Conservation (phyloP, 192 early-diverging fungal genomes). For the Gryganskiella cystojenkinii region DNA sequence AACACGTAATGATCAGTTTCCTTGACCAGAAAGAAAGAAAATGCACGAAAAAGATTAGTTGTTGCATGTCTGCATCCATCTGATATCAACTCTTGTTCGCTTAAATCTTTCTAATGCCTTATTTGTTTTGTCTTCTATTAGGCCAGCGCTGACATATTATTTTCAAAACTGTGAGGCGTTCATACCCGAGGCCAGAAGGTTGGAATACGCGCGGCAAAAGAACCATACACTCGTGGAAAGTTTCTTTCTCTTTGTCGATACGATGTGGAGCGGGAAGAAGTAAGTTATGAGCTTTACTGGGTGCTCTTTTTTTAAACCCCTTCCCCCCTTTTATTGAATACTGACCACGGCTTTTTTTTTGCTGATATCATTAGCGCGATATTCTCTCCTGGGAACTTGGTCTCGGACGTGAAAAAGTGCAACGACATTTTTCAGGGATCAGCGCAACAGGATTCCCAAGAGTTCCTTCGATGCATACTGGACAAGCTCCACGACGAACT, state of each 20-base stretch:
- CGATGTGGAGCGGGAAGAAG: constrained; percentile 57
- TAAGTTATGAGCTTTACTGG: neutral
- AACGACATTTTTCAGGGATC: constrained; percentile 51
- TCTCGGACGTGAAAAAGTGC: constrained; percentile 50
- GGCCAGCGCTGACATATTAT: constrained; percentile 46
- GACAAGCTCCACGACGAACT: constrained; percentile 55
- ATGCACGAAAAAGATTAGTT: neutral
- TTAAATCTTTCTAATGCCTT: neutral
- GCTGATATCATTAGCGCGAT: too few relatives aligned
- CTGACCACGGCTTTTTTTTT: too few relatives aligned
- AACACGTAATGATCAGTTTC: constrained; percentile 46
- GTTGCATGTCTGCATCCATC: neutral
- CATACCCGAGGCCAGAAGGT: constrained; percentile 38
- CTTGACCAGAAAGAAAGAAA: neutral
- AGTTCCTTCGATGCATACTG: constrained; percentile 55
- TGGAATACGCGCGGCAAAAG: constrained; percentile 46
- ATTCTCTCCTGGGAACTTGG: constrained; percentile 36
- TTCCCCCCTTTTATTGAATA: too few relatives aligned
- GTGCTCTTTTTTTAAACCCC: neutral
- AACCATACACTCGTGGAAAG: constrained; percentile 46
- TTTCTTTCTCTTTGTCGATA: constrained; percentile 43
- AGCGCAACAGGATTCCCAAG: constrained; percentile 54
- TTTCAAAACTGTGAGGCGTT: constrained; percentile 55
- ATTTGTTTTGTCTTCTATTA: neutral
- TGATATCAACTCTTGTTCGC: neutral